Percentiles rank a stretch among this genome's conserved stretches.
Evolutionary conservation across 176 grass and related monocot genomes (phyloP).

Genomic region (Alloteropsis semialata): DNA sequence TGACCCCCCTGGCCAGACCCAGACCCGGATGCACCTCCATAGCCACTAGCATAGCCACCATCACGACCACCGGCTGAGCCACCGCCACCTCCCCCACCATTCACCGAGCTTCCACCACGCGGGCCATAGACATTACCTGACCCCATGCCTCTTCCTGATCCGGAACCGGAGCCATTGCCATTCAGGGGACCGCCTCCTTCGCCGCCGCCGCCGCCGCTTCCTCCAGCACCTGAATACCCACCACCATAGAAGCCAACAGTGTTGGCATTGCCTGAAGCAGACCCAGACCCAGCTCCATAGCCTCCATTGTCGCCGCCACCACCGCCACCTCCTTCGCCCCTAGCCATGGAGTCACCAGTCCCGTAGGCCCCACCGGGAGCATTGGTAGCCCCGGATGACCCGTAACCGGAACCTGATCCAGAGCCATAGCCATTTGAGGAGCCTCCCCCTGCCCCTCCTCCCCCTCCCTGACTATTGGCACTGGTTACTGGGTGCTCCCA

Average conservation of each 20-base stretch:
- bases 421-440: not conserved
- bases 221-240: not conserved
- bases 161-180: not conserved
- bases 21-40: not conserved
- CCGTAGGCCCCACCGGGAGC: not conserved
- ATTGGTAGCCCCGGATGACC: not conserved
- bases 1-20: not conserved
- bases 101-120: not conserved
- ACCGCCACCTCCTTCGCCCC: not conserved
- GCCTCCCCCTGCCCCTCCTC: not conserved
- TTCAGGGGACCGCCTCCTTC: not conserved
- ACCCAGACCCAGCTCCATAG: not conserved
- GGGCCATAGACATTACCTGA: not conserved
- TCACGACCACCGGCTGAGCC: not conserved
- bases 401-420: not conserved
- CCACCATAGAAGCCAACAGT: not conserved
- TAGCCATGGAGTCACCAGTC: not conserved
- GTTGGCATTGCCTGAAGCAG: not conserved
- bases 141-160: not conserved
- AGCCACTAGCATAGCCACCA: not conserved
- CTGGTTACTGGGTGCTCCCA: slow-evolving; percentile 5
- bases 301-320: not conserved
- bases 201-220: not conserved
- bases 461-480: not conserved
- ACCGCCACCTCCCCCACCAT: not conserved